Evolutionary conservation across 192 early-diverging fungal species (phyloP), one percentile per base, ranked within the genome.

Genomic region (Coemansia sp.): DNA sequence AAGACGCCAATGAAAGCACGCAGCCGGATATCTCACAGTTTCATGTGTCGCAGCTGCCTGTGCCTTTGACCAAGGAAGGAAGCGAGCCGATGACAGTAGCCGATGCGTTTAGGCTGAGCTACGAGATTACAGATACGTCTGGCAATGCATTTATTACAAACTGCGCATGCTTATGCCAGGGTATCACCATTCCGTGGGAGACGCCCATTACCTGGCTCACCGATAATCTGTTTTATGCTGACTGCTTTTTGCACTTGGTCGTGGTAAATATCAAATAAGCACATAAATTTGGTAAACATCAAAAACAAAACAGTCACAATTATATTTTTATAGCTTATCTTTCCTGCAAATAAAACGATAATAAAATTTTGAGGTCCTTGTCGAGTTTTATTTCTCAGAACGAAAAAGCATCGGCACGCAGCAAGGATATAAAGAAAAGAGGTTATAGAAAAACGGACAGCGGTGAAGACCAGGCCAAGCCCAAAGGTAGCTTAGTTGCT

Each of bases 241-340:
- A 94, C 75, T 89, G 88, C 70, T 94, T 94, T 72, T 70, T 94
- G 62, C 93, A 94, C 69, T 70, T 94, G 63, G 91, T 92, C 12
- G 68, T 87, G 3, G 62, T 70, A 12, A 45, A n/a, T 45, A 2
- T 45, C 41, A 45, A 45, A 45, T 45, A 45, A n/a, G 41, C 41
- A n/a, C 41, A 43, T 32, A 32, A 32, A 6, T 8, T 32, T 32
- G 29, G 29, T 32, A 32, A 32, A 32, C 29, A 32, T 32, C 5
- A 32, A 32, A 6, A 32, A 32, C 29, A 32, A 32, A 32, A 32
- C 1, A 6, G 29, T 32, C 21, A 21, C 21, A 21, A 21, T 21
- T 21, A 21, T 21, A 21, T 21, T 21, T 21, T 21, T 21, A 21
- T 21, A 21, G 21, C 21, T 32, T 32, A 32, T 32, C 29, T 32